phyloP scores from a whole-genome alignment of 1,139 yeast species.

The Diutina sp. region DNA sequence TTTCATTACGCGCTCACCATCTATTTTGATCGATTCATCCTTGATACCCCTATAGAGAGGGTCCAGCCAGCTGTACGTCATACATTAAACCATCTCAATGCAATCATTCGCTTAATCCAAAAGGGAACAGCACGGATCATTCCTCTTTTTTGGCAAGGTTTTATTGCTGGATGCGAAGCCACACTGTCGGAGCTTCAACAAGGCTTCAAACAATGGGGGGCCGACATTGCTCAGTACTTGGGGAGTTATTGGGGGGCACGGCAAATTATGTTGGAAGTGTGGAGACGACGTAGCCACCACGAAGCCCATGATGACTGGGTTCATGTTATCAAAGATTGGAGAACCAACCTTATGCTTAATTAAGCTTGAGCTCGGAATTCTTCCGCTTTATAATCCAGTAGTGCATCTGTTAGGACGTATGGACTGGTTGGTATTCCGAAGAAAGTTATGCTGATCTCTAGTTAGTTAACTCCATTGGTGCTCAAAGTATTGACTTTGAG shows the following conservation, averaged over 20 bases:
- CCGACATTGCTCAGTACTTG: slow-evolving; percentile 58
- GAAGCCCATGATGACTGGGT: slow-evolving; percentile 63
- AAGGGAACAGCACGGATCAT: slow-evolving; percentile 46
- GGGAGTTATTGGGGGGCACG: slow-evolving; percentile 85
- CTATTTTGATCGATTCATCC: slow-evolving; percentile 61
- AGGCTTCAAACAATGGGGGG: slow-evolving; percentile 71
- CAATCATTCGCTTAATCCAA: slow-evolving; percentile 45
- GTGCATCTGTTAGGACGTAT: too few relatives aligned
- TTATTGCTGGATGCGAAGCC: slow-evolving; percentile 81
- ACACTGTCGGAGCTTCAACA: slow-evolving; percentile 42
- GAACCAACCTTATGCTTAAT: slow-evolving; percentile 67
- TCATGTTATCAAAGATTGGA: slow-evolving; percentile 72
- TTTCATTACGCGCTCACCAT: slow-evolving; percentile 65
- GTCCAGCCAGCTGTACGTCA: slow-evolving; percentile 48
- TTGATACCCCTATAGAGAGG: slow-evolving; percentile 35
- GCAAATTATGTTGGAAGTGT: slow-evolving; percentile 75
- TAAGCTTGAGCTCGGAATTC: slow-evolving; percentile 10
- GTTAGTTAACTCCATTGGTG: too few relatives aligned
- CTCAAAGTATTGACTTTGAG: too few relatives aligned
- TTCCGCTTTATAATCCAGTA: too few relatives aligned
- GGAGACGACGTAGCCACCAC: slow-evolving; percentile 58
- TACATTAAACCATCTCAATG: slow-evolving; percentile 54
- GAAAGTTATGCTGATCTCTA: too few relatives aligned
- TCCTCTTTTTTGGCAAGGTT: slow-evolving; percentile 84
- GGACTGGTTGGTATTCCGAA: too few relatives aligned